Base-by-base conservation (phyloP, 2,329 filamentous ascomycete genomes). In the Camillea tinctor region DNA sequence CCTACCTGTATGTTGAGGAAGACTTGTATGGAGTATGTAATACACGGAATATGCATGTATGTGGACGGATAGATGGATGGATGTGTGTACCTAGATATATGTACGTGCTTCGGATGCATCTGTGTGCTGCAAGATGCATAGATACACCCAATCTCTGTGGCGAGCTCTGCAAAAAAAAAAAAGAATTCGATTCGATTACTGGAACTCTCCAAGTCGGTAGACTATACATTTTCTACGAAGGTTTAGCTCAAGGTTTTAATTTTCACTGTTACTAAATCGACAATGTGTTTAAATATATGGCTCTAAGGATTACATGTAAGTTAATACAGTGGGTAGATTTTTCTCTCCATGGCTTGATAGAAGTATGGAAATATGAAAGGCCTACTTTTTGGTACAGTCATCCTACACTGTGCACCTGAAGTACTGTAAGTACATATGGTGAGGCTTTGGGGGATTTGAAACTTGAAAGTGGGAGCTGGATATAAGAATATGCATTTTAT, bases 381-480 rank as follows among this genome's bases (percentile, higher is more conserved):
- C 8, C 3, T 11, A 7, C 26, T 30, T 7, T 30, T 30, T 7
- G 7, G 13, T 30, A 30, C 26, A 4, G 26, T 30, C 8, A 30
- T 9, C 26, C 4, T 17, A 17, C n/a, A 44, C 36, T 44, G 36
- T 44, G 36, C 13, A 44, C n/a, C 17, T n/a, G 11, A 7, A 17
- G 36, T 44, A 44, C 5, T n/a, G 17, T n/a, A 7, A 30, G 26
- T 30, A 30, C 13, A 30, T 30, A 30, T 30, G 26, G n/a, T n/a
- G n/a, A n/a, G n/a, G n/a, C n/a, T 30, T 30, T 30, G 2, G 26
- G 13, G 26, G 26, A 11, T 7, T 30, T 30, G 26, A n/a, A n/a
- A n/a, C n/a, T n/a, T n/a, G 58, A 36, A 57, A 65, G 60, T 57
- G 59, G 52, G 1, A 44, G 36, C 36, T 44, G 11, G 6, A 44